Percentiles rank a stretch among this genome's conserved stretches.
These are phyloP conservation scores for Leccinellum luteum DNA, from an alignment of 768 basidiomycete genomes.

Conservation along the genomic window DNA sequence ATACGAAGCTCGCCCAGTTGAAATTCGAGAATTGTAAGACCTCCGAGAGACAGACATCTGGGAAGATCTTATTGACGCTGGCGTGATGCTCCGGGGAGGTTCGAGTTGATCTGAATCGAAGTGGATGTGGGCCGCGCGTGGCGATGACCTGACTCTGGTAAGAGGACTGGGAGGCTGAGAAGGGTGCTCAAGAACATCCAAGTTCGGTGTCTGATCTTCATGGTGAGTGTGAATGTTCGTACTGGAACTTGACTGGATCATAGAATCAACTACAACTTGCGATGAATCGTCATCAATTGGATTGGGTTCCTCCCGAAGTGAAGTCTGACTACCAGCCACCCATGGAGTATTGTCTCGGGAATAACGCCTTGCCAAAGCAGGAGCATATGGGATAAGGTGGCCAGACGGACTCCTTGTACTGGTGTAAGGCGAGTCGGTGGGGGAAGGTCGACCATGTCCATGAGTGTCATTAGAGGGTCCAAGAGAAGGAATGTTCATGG, in stretches of 20 bases:
- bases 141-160: not conserved
- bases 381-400: slow-evolving; percentile 19
- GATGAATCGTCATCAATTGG: not conserved
- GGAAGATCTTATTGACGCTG: slow-evolving; percentile 2
- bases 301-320: slow-evolving; percentile 18
- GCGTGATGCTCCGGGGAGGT: slow-evolving; percentile 7
- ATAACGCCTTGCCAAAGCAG: slow-evolving; percentile 7
- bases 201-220: not conserved
- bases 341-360: slow-evolving; percentile 7
- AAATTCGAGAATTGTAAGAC: slow-evolving; percentile 14
- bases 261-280: not conserved
- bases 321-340: slow-evolving; percentile 9
- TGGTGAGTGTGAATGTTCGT: not conserved
- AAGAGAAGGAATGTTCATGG: slow-evolving; percentile 15
- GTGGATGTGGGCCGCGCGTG: not conserved
- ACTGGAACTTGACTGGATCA: not conserved
- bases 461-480: not conserved
- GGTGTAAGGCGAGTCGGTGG: slow-evolving; percentile 11
- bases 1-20: slow-evolving; percentile 23
- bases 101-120: not conserved
- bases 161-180: slow-evolving; percentile 2
- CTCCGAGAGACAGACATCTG: slow-evolving; percentile 11
- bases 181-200: not conserved
- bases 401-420: slow-evolving; percentile 16
- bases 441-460: slow-evolving; percentile 8